Conservation (phyloP, 2,329 filamentous ascomycete species). For the Dactylellina haptotyla region DNA sequence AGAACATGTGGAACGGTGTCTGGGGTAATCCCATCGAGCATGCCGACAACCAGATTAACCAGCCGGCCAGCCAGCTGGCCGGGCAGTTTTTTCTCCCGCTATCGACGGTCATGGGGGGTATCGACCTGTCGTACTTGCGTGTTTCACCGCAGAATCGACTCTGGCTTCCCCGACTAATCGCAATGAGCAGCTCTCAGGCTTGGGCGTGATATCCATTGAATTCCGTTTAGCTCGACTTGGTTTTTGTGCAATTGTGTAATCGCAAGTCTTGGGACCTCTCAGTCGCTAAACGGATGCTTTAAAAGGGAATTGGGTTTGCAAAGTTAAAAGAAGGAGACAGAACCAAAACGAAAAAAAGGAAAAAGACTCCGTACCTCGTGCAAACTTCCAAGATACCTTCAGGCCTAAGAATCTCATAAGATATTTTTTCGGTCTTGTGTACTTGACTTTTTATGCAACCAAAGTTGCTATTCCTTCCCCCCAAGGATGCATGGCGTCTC, state of each 20-base stretch:
- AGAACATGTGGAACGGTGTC: conserved; percentile 25
- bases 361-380: conserved; percentile 19
- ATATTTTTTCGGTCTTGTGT: conserved; percentile 18
- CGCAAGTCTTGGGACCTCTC: neutral
- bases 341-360: too few relatives aligned
- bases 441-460: conserved; percentile 30
- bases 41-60: conserved; percentile 5
- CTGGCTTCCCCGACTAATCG: conserved; percentile 50
- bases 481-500: conserved; percentile 50
- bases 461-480: conserved; percentile 35
- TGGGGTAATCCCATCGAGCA: conserved; percentile 21
- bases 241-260: conserved; percentile 1
- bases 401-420: conserved; percentile 13
- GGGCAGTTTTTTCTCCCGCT: conserved; percentile 22
- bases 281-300: neutral
- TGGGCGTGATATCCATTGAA: conserved; percentile 26
- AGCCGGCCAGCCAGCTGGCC: conserved; percentile 16
- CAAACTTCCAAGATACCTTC: conserved; percentile 9
- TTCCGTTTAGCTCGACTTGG: neutral
- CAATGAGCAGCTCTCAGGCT: conserved; percentile 29
- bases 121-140: conserved; percentile 30
- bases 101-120: conserved; percentile 28
- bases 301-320: conserved; percentile 29
- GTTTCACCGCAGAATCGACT: conserved; percentile 42
- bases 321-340: conserved; percentile 18